These are phyloP conservation scores for Naumovozyma baii DNA, from an alignment of 805 yeast species.

Conservation along the genomic window DNA sequence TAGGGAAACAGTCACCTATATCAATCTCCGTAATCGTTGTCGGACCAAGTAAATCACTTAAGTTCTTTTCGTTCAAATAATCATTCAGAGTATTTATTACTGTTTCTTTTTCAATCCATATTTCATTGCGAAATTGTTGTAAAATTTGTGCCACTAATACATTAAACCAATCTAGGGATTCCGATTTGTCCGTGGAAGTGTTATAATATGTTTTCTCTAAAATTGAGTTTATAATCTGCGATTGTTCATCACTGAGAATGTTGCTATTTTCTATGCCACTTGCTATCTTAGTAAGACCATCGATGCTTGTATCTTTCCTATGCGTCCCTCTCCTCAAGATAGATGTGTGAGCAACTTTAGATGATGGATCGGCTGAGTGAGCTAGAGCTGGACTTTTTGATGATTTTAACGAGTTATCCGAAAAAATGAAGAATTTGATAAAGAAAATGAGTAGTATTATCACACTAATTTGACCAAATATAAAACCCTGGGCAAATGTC, in stretches of 20 bases:
- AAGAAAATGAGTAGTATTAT: conserved; percentile 52
- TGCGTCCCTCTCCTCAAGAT: conserved; percentile 28
- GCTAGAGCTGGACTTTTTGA: conserved; percentile 22
- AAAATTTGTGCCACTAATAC: conserved; percentile 87
- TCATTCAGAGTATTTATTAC: conserved; percentile 70
- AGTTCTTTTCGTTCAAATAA: conserved; percentile 45
- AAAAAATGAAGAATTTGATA: conserved; percentile 66
- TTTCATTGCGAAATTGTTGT: conserved; percentile 82
- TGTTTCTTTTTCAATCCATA: conserved; percentile 63
- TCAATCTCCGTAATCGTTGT: conserved; percentile 76
- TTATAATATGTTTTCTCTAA: conserved; percentile 88
- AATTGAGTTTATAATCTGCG: conserved; percentile 35
- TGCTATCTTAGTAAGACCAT: conserved; percentile 20
- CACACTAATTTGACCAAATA: conserved; percentile 67
- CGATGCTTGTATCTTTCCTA: conserved; percentile 9
- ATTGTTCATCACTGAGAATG: conserved; percentile 10
- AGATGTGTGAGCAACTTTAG: conserved; percentile 11
- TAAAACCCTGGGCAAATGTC: conserved; percentile 71
- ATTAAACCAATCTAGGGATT: conserved; percentile 94
- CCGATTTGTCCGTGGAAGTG: conserved; percentile 78
- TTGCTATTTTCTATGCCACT: conserved; percentile 7
- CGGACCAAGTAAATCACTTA: conserved; percentile 74
- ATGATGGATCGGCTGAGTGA: not conserved
- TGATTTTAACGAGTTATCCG: conserved; percentile 43
- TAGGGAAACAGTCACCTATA: conserved; percentile 91